Evolutionary conservation across 176 grass and related monocot species (phyloP).

Genomic region (Oryza punctata): DNA sequence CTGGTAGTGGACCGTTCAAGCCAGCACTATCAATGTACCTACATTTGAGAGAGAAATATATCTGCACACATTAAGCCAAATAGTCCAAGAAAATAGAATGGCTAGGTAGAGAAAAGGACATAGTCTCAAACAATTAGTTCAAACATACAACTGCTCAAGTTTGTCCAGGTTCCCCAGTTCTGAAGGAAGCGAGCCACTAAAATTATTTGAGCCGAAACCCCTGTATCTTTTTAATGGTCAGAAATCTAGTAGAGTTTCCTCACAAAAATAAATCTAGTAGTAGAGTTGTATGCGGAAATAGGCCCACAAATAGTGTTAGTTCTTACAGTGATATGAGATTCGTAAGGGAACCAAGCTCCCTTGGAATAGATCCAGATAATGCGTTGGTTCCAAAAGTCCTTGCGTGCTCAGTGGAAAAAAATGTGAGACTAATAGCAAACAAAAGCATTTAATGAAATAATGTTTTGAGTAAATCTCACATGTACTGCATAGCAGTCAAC

Average conservation of each 20-base stretch:
- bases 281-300: background rate
- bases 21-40: constrained; percentile 81
- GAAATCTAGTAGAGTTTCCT: too few species aligned
- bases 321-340: constrained; percentile 59
- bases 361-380: constrained; percentile 79
- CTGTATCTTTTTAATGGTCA: too few species aligned
- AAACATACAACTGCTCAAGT: constrained; percentile 63
- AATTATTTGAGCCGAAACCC: constrained; percentile 53
- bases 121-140: too few species aligned
- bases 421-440: background rate
- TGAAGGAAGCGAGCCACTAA: constrained; percentile 67
- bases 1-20: constrained; percentile 57
- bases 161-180: constrained; percentile 65
- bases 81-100: constrained; percentile 17
- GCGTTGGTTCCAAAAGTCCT: constrained; percentile 67
- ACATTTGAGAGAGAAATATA: constrained; percentile 22
- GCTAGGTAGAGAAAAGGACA: too few species aligned
- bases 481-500: constrained; percentile 66
- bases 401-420: constrained; percentile 29
- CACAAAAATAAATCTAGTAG: too few species aligned
- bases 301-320: background rate
- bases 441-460: background rate
- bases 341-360: constrained; percentile 74
- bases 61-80: background rate
- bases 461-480: constrained; percentile 46